Evolutionary conservation across 805 yeast genomes (phyloP), one percentile per base, ranked within the genome.

Genomic region (Candida caryicola): DNA sequence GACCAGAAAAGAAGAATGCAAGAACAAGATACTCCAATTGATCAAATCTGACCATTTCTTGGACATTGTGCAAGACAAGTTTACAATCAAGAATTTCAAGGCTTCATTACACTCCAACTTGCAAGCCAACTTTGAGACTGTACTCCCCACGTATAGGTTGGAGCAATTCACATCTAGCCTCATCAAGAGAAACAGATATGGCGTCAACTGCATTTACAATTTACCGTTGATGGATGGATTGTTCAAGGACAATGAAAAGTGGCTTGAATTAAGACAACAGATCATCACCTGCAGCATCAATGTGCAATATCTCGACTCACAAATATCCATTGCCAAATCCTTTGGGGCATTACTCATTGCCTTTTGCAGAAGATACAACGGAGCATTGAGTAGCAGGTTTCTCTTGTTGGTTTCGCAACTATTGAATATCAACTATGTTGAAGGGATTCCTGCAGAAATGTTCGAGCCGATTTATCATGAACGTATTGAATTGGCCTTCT

Each of bases 291-390:
- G 84, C 1, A 81, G 89, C 43, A 58, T 80, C 31, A 81, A 82
- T 49, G 53, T 79, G 34, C 87, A 87, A 44, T 73, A 71, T 48
- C 71, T 79, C 5, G 72, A 79, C 29, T 73, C 90, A 1, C 95
- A 88, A 51, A 67, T 81, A 12, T 66, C 77, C 3, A 75, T 85
- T 15, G 83, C 87, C 3, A 82, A 82, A 49, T 75, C 95, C 0
- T 79, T 86, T 74, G 89, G 91, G 34, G 88, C 93, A 1, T 64
- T 89, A 23, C 45, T 87, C 16, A 80, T 91, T 0, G 77, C 91
- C 0, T 81, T 66, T 50, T 73, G 84, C 41, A 74, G 78, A 44
- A 67, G 64, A 31, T 57, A 55, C 16, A 51, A 55, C 1, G 42
- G 45, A 0, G 54, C 66, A 0, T 49, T 62, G 50, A 59, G 59